Base-by-base conservation (phyloP, 768 basidiomycete species). In the Chiua virens region DNA sequence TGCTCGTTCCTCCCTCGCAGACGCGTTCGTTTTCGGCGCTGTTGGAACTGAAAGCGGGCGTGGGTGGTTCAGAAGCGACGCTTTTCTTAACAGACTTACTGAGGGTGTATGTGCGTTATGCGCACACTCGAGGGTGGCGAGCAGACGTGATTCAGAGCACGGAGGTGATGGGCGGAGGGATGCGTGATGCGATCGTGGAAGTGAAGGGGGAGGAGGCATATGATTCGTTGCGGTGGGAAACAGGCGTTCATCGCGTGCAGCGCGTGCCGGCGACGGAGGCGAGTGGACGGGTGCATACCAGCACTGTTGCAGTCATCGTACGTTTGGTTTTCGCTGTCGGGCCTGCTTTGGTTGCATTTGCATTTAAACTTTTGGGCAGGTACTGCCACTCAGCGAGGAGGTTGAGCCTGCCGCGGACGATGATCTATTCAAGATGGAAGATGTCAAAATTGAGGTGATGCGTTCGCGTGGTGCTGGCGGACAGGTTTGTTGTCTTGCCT, bases 401-500 rank as follows among this genome's bases (percentile, higher is more conserved):
- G 71, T 77, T 1, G 84, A 85, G 23, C 64, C 73, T 1, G 65
- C 74, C 1, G 43, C 45, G 36, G 71, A 78, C 8, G 82, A 89
- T n/a, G 79, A 85, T 17, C 75, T 95, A 1, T 85, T 92, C 70
- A 81, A 57, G 74, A 85, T 95, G 73, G 87, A 89, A 47, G 97
- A 99, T 44, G 82, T 98, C 27, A 87, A 81, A 58, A 65, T 93
- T 5, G 96, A 98, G 66, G 92, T 97, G 42, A 97, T 98, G 94
- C 85, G 97, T 22, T 82, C 97, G 0, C 77, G 92, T n/a, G 97
- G 97, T 22, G 96, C 97, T 8, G 97, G 97, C 40, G 96, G 97
- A 15, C 95, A 97, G 78, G 92, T 92, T 54, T 47, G 74, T 60
- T 10, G 20, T 28, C 38, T 20, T 11, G 23, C 32, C 13, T 18